Base-by-base conservation (phyloP, 2,329 filamentous ascomycete species). In the Aspergillus flavus region DNA sequence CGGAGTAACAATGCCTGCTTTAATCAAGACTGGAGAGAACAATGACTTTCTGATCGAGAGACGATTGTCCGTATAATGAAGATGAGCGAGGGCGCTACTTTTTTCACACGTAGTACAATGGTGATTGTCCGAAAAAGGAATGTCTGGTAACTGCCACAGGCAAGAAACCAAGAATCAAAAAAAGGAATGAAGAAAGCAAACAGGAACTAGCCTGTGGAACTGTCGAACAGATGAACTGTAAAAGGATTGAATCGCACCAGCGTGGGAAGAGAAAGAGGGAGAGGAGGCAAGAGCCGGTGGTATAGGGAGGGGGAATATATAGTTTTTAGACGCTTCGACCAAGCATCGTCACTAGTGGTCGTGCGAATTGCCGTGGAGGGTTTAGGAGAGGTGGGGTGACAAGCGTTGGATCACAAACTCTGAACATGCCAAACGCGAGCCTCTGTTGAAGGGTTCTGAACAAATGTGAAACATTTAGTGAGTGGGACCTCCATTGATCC, bases 161-260 rank as follows among this genome's bases (percentile, higher is more conserved):
- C 75, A 71, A 55, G 28, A 70, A 61, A 69, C 64, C 68, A 74
- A 65, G 66, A 69, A 43, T 11, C 45, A 46, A 58, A 62, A 36
- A 61, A 68, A 66, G 58, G 65, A 67, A 60, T 66, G 66, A 63
- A 68, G 66, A 66, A 66, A 75, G 61, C 68, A 73, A 63, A 73
- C 72, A 77, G 75, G 75, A 68, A 72, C 76, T 76, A 68, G 76
- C 75, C 76, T 73, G 73, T 65, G 61, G 30, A 61, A 66, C 56
- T 69, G 68, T 71, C 71, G 69, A 77, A 74, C 68, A 65, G 62
- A 61, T 62, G 63, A 45, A 66, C 46, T 60, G 58, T 50, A 65
- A 72, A 36, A 69, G 62, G 65, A 70, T 61, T 43, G 66, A 67
- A 69, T 63, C 70, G 72, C 61, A 63, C 67, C 65, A 70, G 69